These are phyloP conservation scores for Tolypocladium cylindrosporum DNA, from an alignment of 2,329 filamentous ascomycete species.

Conservation along the genomic window DNA sequence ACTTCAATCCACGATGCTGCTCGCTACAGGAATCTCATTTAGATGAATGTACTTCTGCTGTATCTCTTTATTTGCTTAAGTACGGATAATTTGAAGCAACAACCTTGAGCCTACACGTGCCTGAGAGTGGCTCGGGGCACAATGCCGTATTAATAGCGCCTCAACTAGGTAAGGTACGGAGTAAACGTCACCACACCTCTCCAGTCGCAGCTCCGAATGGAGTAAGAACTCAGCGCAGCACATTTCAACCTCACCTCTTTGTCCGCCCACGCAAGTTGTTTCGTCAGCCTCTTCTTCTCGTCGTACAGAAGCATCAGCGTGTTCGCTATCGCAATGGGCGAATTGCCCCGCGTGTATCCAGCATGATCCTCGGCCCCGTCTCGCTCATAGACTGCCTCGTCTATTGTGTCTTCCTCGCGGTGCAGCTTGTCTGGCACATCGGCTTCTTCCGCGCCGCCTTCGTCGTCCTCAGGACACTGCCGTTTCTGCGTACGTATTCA, in stretches of 20 bases:
- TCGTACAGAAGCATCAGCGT: background rate
- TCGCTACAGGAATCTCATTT: background rate
- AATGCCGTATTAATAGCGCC: background rate
- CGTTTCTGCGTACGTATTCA: slow-evolving; percentile 54
- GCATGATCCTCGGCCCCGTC: slow-evolving; percentile 65
- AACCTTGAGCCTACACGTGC: too few relatives aligned
- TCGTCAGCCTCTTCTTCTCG: background rate
- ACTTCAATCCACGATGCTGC: background rate
- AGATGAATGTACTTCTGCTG: background rate
- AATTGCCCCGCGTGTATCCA: slow-evolving; percentile 6
- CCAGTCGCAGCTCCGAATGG: background rate
- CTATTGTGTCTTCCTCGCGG: slow-evolving; percentile 61
- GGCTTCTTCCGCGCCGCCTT: slow-evolving; percentile 48
- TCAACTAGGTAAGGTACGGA: background rate
- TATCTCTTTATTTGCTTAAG: background rate
- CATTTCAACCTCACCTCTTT: background rate
- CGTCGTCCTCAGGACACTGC: slow-evolving; percentile 52
- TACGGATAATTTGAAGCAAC: background rate
- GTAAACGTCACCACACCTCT: background rate
- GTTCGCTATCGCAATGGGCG: slow-evolving; percentile 1
- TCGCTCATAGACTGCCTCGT: slow-evolving; percentile 67
- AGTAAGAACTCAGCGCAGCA: background rate
- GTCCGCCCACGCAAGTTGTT: background rate
- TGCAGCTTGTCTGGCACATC: slow-evolving; percentile 60
- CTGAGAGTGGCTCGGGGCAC: background rate